Percentiles rank a stretch among this genome's conserved stretches.
These are phyloP conservation scores for Fagus crenata DNA, from an alignment of 306 rosid genomes.

Conservation along the genomic window DNA sequence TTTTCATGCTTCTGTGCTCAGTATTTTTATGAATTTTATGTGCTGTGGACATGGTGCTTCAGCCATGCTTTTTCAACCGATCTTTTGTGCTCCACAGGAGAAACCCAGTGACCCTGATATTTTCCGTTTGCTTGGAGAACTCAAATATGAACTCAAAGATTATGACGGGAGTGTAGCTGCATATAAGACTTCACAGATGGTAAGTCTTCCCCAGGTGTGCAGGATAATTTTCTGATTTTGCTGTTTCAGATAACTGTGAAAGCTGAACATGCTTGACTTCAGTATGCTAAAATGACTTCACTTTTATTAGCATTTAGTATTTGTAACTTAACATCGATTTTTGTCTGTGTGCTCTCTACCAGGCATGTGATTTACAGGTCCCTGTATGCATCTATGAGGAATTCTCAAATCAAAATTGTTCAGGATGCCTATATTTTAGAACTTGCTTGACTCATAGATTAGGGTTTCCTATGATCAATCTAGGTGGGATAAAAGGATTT, in stretches of 20 bases:
- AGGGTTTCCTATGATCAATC: neutral
- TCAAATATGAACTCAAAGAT: slow-evolving; percentile 73
- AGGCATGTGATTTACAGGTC: neutral
- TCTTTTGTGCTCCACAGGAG: slow-evolving; percentile 46
- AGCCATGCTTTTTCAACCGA: slow-evolving; percentile 11
- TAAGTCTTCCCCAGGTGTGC: slow-evolving; percentile 44
- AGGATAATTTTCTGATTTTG: slow-evolving; percentile 13
- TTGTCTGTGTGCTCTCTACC: neutral
- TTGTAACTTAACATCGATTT: neutral
- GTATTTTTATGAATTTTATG: slow-evolving; percentile 10
- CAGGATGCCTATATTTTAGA: neutral
- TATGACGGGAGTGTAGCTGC: slow-evolving; percentile 82
- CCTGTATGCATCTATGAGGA: neutral
- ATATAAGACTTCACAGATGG: slow-evolving; percentile 66
- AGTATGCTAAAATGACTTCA: slow-evolving; percentile 6
- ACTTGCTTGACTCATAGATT: neutral
- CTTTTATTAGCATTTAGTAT: neutral
- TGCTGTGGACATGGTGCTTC: slow-evolving; percentile 18
- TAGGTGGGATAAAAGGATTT: neutral
- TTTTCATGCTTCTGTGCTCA: slow-evolving; percentile 21
- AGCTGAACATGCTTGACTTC: slow-evolving; percentile 14
- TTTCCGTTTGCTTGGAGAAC: slow-evolving; percentile 92
- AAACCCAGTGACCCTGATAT: slow-evolving; percentile 75
- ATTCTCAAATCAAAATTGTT: neutral
- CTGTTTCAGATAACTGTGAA: slow-evolving; percentile 14